These are phyloP conservation scores for Apophysomyces variabilis DNA, from an alignment of 371 early-diverging fungal genomes.

Conservation along the genomic window DNA sequence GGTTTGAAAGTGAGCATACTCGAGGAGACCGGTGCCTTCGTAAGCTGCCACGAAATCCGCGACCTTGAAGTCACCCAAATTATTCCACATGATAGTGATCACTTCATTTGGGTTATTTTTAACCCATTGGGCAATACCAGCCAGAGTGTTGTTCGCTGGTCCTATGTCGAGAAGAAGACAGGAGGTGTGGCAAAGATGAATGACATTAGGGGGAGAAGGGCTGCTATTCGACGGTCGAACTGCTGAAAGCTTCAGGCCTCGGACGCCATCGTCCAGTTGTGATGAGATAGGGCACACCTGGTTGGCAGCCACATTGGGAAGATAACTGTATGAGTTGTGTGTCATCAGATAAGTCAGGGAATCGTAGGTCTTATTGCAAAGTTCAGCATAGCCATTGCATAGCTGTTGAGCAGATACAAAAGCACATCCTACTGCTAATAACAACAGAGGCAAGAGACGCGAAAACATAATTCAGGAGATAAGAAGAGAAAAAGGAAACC, in stretches of 20 bases:
- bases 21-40: conserved; percentile 54
- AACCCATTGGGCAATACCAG: conserved; percentile 52
- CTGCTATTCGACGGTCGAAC: conserved; percentile 33
- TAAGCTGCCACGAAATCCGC: conserved; percentile 55
- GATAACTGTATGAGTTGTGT: conserved; percentile 71
- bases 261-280: conserved; percentile 70
- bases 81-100: conserved; percentile 71
- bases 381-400: conserved; percentile 70
- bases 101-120: conserved; percentile 67
- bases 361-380: conserved; percentile 61
- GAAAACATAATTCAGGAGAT: conserved; percentile 7
- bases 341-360: conserved; percentile 61
- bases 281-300: conserved; percentile 60
- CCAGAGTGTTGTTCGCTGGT: conserved; percentile 46
- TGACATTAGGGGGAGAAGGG: conserved; percentile 26
- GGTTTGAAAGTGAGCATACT: conserved; percentile 50
- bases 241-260: conserved; percentile 71
- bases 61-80: conserved; percentile 51
- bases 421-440: conserved; percentile 12
- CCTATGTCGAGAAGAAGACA: conserved; percentile 65
- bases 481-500: conserved; percentile 4
- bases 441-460: not conserved
- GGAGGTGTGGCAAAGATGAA: conserved; percentile 67
- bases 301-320: conserved; percentile 59
- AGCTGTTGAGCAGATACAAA: conserved; percentile 17